A percentile compares a stretch with the other conserved stretches of the same genome.
These are phyloP conservation scores for Diplocarpon mali DNA, from an alignment of 2,329 filamentous ascomycete genomes.

Conservation along the genomic window DNA sequence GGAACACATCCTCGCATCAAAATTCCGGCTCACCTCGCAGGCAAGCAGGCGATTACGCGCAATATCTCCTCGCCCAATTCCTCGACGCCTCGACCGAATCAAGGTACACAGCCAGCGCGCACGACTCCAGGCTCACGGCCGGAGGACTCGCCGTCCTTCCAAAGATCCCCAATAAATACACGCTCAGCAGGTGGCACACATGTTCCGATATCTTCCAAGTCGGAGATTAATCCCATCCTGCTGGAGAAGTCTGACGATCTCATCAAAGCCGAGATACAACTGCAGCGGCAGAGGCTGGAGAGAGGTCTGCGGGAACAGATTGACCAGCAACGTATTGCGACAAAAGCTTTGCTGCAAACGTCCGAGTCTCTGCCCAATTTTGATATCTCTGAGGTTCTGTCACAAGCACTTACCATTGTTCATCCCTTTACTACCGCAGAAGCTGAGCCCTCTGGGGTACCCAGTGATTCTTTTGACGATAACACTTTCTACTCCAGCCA, in stretches of 20 bases:
- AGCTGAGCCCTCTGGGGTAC: conserved; percentile 46
- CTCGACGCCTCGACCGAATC: conserved; percentile 18
- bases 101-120: conserved; percentile 10
- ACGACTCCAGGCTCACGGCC: conserved; percentile 8
- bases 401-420: conserved; percentile 59
- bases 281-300: conserved; percentile 76
- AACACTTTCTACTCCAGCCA: conserved; percentile 95
- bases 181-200: conserved; percentile 27
- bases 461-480: conserved; percentile 79
- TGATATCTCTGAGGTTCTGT: conserved; percentile 62
- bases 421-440: conserved; percentile 48
- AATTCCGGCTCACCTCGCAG: conserved; percentile 34
- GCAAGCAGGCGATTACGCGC: conserved; percentile 20
- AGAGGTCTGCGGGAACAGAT: conserved; percentile 64
- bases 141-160: conserved; percentile 19
- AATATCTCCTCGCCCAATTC: conserved; percentile 18
- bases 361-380: conserved; percentile 50
- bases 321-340: conserved; percentile 44
- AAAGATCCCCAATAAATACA: conserved; percentile 20
- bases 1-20: conserved; percentile 60
- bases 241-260: conserved; percentile 79
- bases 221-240: conserved; percentile 71
- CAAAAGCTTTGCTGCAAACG: conserved; percentile 33
- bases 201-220: conserved; percentile 35
- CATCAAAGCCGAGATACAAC: conserved; percentile 67